A percentile compares a stretch with the other conserved stretches of the same genome.
Evolutionary conservation across 441 rosid species (phyloP).

Genomic region (Erodium chrysanthum): DNA sequence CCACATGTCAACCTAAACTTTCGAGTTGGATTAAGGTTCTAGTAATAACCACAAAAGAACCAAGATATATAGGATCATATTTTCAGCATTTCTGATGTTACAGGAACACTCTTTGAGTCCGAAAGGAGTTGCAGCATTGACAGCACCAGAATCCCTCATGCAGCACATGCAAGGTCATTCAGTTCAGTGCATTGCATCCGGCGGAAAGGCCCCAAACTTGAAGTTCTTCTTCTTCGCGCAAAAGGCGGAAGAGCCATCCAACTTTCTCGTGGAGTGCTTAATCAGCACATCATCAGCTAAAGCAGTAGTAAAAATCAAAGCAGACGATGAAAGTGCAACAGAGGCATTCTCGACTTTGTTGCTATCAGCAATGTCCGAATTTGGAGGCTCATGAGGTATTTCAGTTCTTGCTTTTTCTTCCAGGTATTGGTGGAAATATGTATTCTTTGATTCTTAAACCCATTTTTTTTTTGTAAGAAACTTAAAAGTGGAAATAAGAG

Average conservation of each 20-base stretch:
- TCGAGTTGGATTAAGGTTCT: too few species aligned
- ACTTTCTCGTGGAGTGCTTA: constrained; percentile 69
- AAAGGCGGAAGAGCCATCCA: constrained; percentile 58
- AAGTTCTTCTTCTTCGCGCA: constrained; percentile 94
- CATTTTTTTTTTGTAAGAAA: neutral
- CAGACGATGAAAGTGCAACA: constrained; percentile 67
- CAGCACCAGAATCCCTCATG: constrained; percentile 66
- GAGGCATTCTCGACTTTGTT: constrained; percentile 48
- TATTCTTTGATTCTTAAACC: neutral
- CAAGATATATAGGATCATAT: neutral
- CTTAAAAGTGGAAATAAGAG: neutral
- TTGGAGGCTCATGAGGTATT: constrained; percentile 34
- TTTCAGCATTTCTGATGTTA: neutral
- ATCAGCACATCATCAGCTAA: constrained; percentile 70
- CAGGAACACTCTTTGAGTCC: constrained; percentile 66
- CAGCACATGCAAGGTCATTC: constrained; percentile 81
- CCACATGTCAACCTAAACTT: too few species aligned
- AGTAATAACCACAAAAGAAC: too few species aligned
- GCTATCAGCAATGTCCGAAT: constrained; percentile 59
- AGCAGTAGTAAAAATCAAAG: constrained; percentile 71
- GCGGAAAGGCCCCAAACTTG: constrained; percentile 78
- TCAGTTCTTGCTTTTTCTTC: neutral
- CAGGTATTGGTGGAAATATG: neutral
- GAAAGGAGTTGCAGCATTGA: constrained; percentile 58
- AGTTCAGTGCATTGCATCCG: constrained; percentile 85